Percentiles rank a stretch among this genome's conserved stretches.
phyloP scores from a whole-genome alignment of 805 yeast genomes.

The baker's yeast (Saccharomyces cerevisiae) region DNA sequence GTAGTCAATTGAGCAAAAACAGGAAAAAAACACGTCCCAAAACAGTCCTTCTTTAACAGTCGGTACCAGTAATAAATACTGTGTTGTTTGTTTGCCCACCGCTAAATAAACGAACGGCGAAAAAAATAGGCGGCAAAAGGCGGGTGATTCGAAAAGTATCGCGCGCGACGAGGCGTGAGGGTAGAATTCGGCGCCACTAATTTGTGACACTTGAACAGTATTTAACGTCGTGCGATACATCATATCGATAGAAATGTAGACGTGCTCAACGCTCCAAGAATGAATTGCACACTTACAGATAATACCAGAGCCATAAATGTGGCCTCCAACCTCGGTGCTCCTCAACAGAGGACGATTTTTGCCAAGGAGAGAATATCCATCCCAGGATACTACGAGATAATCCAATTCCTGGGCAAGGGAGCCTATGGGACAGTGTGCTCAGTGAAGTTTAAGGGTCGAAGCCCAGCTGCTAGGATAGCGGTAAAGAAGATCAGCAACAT shows the following conservation, averaged over 20 bases:
- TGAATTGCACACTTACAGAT: neutral
- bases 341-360: constrained; percentile 29
- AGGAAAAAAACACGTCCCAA: neutral
- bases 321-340: neutral
- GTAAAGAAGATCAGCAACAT: constrained; percentile 74
- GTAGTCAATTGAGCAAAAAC: neutral
- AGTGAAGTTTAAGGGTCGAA: constrained; percentile 37
- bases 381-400: constrained; percentile 51
- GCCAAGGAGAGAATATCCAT: constrained; percentile 54
- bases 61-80: neutral
- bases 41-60: neutral
- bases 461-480: constrained; percentile 42
- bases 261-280: neutral
- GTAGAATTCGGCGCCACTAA: neutral
- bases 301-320: neutral
- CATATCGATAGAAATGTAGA: neutral
- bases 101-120: constrained; percentile 9
- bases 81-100: constrained; percentile 2
- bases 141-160: neutral
- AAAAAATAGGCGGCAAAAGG: neutral
- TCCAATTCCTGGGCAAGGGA: constrained; percentile 65
- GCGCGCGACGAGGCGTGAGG: neutral
- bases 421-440: constrained; percentile 82
- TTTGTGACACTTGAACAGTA: neutral
- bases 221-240: neutral